These are phyloP conservation scores for Aspergillus flavus DNA, from an alignment of 2,329 filamentous ascomycete species.

Conservation along the genomic window DNA sequence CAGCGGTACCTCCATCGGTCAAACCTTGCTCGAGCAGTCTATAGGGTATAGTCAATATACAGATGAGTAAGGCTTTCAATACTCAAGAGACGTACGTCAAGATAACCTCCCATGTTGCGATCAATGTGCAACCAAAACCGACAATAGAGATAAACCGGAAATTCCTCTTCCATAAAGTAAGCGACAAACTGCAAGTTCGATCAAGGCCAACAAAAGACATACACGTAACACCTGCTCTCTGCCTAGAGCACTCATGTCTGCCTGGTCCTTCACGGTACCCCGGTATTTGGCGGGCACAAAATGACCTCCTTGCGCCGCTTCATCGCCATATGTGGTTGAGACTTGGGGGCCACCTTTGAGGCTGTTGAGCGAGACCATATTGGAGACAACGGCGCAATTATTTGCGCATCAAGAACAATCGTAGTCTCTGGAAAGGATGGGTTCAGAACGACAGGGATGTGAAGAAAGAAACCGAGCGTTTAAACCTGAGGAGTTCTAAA, in stretches of 20 bases:
- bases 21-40: conserved; percentile 36
- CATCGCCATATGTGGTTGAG: neutral
- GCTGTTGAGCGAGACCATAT: neutral
- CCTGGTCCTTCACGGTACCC: conserved; percentile 39
- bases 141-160: conserved; percentile 50
- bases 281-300: conserved; percentile 30
- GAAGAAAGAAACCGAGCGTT: neutral
- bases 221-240: conserved; percentile 43
- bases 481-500: neutral
- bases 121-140: conserved; percentile 48
- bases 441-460: neutral
- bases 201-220: conserved; percentile 15
- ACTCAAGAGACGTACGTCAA: conserved; percentile 36
- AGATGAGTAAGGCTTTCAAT: neutral
- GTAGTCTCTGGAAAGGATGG: neutral
- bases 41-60: conserved; percentile 11
- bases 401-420: neutral
- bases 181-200: neutral
- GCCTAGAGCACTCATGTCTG: conserved; percentile 43
- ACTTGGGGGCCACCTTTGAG: neutral
- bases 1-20: conserved; percentile 41
- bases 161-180: conserved; percentile 38
- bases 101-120: conserved; percentile 48
- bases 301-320: neutral
- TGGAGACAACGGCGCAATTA: neutral